Conservation (phyloP, 164 flowering plant genomes). For the Houttuynia cordata region DNA sequence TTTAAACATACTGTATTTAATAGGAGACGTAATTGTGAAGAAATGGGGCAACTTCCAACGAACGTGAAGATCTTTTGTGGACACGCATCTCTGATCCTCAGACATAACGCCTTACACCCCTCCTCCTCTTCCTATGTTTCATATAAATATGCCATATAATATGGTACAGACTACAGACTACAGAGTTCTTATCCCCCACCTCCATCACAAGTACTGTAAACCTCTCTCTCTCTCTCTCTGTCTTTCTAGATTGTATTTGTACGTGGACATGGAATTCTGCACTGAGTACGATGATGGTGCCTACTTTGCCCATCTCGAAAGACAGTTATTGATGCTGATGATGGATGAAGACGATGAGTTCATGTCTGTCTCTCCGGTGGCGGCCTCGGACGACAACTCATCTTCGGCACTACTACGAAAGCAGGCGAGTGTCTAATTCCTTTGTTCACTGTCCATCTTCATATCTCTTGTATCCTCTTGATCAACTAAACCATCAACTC, state of each 20-base stretch:
- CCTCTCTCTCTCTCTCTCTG: not conserved
- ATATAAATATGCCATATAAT: too few relatives aligned
- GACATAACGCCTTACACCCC: not conserved
- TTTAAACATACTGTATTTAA: too few relatives aligned
- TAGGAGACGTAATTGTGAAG: too few relatives aligned
- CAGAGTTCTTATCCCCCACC: too few relatives aligned
- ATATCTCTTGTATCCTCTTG: not conserved
- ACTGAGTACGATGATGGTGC: slow-evolving; percentile 22
- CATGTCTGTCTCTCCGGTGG: not conserved
- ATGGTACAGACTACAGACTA: too few relatives aligned
- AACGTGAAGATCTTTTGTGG: not conserved
- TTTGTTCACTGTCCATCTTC: not conserved
- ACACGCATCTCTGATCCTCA: slow-evolving; percentile 1
- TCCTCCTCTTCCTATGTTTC: not conserved
- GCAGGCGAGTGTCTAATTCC: not conserved
- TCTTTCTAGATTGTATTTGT: not conserved
- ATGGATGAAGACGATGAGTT: slow-evolving; percentile 22
- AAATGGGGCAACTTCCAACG: too few relatives aligned
- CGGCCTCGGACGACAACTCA: not conserved
- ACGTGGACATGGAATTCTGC: slow-evolving; percentile 2
- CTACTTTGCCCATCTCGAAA: slow-evolving; percentile 29
- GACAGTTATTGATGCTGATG: slow-evolving; percentile 34
- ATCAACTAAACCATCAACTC: not conserved
- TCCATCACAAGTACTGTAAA: not conserved
- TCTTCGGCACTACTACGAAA: not conserved